Conservation (phyloP, 345 rosid species). For the Zanthoxylum bungeanum region DNA sequence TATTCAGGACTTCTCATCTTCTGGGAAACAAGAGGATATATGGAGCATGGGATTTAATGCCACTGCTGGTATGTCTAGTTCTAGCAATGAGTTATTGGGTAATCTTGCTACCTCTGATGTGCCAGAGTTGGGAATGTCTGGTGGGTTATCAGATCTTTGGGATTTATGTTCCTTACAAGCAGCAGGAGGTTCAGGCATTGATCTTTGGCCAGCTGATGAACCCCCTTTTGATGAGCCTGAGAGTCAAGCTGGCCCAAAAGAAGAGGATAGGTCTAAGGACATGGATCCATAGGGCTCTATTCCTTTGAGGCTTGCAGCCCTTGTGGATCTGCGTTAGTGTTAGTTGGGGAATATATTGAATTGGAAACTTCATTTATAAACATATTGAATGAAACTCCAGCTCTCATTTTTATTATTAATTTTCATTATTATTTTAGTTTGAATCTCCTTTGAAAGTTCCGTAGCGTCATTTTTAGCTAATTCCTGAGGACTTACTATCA, state of each 20-base stretch:
- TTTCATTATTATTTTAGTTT: conserved; percentile 10
- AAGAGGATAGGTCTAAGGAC: conserved; percentile 27
- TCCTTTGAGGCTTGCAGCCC: conserved; percentile 16
- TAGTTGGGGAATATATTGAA: conserved; percentile 3
- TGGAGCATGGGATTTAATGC: conserved; percentile 65
- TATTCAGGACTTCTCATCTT: conserved; percentile 32
- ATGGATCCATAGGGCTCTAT: conserved; percentile 27
- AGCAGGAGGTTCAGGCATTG: conserved; percentile 41
- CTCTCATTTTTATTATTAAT: conserved; percentile 15
- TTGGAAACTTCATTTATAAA: conserved; percentile 23
- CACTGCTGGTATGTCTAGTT: conserved; percentile 41
- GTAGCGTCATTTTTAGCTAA: not conserved
- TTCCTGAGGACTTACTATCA: not conserved
- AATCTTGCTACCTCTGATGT: conserved; percentile 38
- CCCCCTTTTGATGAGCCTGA: conserved; percentile 18
- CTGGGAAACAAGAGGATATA: conserved; percentile 48
- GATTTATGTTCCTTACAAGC: conserved; percentile 44
- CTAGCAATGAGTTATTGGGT: conserved; percentile 52
- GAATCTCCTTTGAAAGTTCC: conserved; percentile 2
- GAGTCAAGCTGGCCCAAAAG: conserved; percentile 25
- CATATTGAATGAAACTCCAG: conserved; percentile 22
- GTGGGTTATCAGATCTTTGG: conserved; percentile 68
- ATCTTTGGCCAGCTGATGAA: conserved; percentile 48
- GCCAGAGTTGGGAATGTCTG: conserved; percentile 47
- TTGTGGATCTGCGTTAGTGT: conserved; percentile 20